Base-by-base conservation (phyloP, 2,329 filamentous ascomycete genomes). In the Cordyceps sp. region DNA sequence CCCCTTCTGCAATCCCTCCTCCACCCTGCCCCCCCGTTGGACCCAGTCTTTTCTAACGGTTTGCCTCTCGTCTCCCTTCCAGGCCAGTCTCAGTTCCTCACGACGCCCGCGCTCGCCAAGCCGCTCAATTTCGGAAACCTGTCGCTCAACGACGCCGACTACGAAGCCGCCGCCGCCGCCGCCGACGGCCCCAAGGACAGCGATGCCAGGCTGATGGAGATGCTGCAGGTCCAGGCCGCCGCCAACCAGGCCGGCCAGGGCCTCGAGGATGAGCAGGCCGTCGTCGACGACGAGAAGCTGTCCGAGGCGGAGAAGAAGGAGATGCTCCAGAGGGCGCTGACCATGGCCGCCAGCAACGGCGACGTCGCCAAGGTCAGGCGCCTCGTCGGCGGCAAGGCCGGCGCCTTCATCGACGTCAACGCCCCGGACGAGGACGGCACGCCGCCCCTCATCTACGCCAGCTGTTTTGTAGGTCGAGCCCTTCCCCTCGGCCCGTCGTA, bases 51-150 rank as follows among this genome's bases (percentile, higher is more conserved):
- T 12, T 7, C 21, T 23, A 25, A 16, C 14, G 10, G 12, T 15
- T 14, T 23, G 14, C 25, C 26, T 23, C 10, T 9, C 15, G 6
- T 19, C n/a, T 6, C 15, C 15, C 9, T 3, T 8, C 33, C 50
- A 94, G 88, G 88, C 42, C 84, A 94, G 65, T 93, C 88, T 28
- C 86, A 94, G 58, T 93, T 93, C 57, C 67, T 96, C 40, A 92
- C 84, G 5, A 82, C 78, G 4, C 86, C 88, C 16, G 75, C 86
- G 36, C 66, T 83, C 27, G 80, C 86, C 34, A 88, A 84, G 51
- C 82, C 88, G 9, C 62, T 93, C 31, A 75, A 73, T 47, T 93
- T 94, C 59, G 64, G 61, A 47, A 83, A 82, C 50, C 71, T 96
- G 26, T 74, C 84, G 10, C 67, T 94, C 28, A 74, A 93, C 53